Evolutionary conservation across 2,329 filamentous ascomycete species (phyloP), one percentile per base, ranked within the genome.

Genomic region (Colletotrichum cuscutae): DNA sequence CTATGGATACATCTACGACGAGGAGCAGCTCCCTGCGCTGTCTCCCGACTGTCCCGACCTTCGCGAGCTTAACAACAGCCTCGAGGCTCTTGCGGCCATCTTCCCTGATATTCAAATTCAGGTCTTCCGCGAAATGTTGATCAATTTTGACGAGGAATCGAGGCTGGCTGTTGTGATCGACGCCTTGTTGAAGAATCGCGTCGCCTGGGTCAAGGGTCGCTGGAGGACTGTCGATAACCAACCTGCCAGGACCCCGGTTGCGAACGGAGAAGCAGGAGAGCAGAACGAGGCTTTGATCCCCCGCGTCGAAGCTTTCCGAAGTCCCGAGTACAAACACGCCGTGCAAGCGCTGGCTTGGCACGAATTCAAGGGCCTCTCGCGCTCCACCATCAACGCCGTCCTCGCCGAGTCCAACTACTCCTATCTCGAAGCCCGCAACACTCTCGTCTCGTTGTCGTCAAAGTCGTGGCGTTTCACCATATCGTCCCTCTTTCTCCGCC

Each of bases 61-160:
- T 28, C 86, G 89, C 76, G 89, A 92, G 71, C 87, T 96, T 61
- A 96, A 96, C 83, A 85, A 86, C 63, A 88, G 90, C 76, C 89
- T 97, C 75, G 89, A 89, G 73, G 90, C 88, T 13, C 88, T 97
- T 56, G 89, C 91, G 26, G 90, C 90, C 60, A 87, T 95, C 9
- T 97, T 97, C 76, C 94, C 94, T 32, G 90, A 95, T 81, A 86
- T 95, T n/a, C 92, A 95, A 81, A 87, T 94, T 72, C 93, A 95
- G 76, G 94, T 95, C 22, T 94, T 97, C 79, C 90, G 94, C 57
- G 94, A 96, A 84, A 93, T 97, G 89, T 89, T 97, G 61, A 84
- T 87, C 52, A 93, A 87, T 78, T 93, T 95, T 79, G 92, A 92
- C 77, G 90, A 92, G 77, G 93, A 95, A 81, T 96, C 93, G 74